Percentiles rank a stretch among this genome's conserved stretches.
These are phyloP conservation scores for Hygrophoropsis aurantiaca DNA, from an alignment of 768 basidiomycete species.

Conservation along the genomic window DNA sequence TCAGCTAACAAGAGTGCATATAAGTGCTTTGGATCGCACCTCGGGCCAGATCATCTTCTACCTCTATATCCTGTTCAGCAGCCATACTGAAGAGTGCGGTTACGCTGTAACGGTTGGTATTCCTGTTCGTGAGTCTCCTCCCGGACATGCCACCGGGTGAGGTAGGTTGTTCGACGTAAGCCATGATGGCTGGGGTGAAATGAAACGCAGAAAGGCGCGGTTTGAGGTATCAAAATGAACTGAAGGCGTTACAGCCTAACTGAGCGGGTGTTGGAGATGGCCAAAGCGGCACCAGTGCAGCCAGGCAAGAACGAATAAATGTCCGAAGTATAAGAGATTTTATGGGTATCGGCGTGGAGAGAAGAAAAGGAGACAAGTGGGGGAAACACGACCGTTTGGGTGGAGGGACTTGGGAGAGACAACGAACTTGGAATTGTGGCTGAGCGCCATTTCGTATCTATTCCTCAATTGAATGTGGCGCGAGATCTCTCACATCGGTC, in stretches of 20 bases:
- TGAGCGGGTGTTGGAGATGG: conserved; percentile 5
- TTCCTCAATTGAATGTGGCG: not conserved
- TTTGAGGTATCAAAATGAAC: conserved; percentile 3
- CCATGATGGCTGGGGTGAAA: conserved; percentile 37
- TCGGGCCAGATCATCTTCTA: conserved; percentile 94
- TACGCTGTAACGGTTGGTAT: conserved; percentile 95
- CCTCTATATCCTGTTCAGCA: conserved; percentile 97
- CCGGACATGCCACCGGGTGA: conserved; percentile 67
- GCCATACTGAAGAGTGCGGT: conserved; percentile 97
- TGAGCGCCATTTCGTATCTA: not conserved
- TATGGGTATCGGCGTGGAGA: conserved; percentile 38
- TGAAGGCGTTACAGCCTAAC: conserved; percentile 3
- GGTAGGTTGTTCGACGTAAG: conserved; percentile 59
- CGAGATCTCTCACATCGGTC: not conserved
- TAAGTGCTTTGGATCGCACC: conserved; percentile 48
- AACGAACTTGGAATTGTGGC: conserved; percentile 6
- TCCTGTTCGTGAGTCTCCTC: conserved; percentile 84
- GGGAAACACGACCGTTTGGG: conserved; percentile 1
- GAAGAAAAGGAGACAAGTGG: conserved; percentile 12
- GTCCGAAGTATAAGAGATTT: conserved; percentile 13
- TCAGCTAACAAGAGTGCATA: not conserved
- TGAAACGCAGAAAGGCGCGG: conserved; percentile 3
- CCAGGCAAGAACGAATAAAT: conserved; percentile 16
- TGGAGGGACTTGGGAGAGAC: not conserved
- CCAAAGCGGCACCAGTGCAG: conserved; percentile 44